phyloP scores from a whole-genome alignment of 2,329 filamentous ascomycete genomes.

The Colletotrichum scovillei region DNA sequence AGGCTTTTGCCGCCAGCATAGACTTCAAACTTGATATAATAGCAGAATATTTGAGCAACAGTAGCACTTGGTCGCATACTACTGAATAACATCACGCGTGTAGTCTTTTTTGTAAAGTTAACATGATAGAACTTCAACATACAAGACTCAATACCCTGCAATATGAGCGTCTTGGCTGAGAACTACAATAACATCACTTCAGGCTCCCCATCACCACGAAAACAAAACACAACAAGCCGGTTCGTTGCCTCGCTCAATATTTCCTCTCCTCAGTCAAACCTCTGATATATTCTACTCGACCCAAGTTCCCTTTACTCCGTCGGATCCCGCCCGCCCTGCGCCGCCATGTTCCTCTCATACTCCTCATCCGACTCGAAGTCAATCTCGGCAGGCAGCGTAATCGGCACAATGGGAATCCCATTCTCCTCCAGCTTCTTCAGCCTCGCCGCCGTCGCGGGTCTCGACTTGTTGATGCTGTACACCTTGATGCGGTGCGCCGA shows the following conservation, averaged over 20 bases:
- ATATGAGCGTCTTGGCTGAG: background rate
- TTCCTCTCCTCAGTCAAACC: background rate
- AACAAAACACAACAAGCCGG: background rate
- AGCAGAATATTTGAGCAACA: too few species aligned
- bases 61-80: too few species aligned
- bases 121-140: background rate
- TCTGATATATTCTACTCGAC: background rate
- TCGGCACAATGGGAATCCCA: constrained; percentile 59
- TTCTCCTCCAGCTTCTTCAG: constrained; percentile 63
- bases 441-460: constrained; percentile 58
- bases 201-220: background rate
- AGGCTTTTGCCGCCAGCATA: too few species aligned
- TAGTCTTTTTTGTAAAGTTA: too few species aligned
- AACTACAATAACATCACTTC: background rate
- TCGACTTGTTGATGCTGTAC: constrained; percentile 70
- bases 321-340: constrained; percentile 9
- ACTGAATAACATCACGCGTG: too few species aligned
- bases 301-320: background rate
- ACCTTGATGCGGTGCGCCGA: constrained; percentile 70
- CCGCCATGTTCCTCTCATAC: constrained; percentile 47
- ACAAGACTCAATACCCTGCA: background rate
- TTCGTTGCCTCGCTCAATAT: background rate
- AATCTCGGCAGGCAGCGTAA: constrained; percentile 64
- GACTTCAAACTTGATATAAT: too few species aligned
- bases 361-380: constrained; percentile 61